Evolutionary conservation across 164 flowering plant species (phyloP), one percentile per base, ranked within the genome.

Genomic region (Magnolia sinica): DNA sequence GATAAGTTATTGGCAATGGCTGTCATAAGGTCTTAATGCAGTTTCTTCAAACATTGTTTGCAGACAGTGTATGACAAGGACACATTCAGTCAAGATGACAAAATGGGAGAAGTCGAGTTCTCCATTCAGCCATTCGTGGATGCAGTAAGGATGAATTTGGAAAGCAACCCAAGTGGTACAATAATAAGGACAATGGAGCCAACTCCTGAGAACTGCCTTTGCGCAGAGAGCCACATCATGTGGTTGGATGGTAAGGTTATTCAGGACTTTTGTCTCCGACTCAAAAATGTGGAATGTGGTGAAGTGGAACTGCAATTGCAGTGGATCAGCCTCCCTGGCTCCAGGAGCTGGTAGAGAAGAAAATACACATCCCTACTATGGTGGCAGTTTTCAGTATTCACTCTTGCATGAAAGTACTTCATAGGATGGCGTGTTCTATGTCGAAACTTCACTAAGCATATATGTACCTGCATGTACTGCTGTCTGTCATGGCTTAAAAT

Each of bases 61-160:
- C 91, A 93, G 98, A 11, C 31, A 22, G 96, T 93, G 9, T 93
- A 84, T 55, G 98, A 93, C 83, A 78, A 75, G 50, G 96, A 93
- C 77, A 85, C 79, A 20, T 91, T 93, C 84, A 82, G 76, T 61
- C 73, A 55, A 8, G 97, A 93, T 76, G 98, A 93, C 84, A 84
- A 80, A 77, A 93, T 93, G 96, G 97, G 98, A 16, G 92, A 89
- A 22, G 92, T 94, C 4, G 92, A 89, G 68, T 84, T 93, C 20
- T 87, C 87, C 67, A 85, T 93, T 31, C 67, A 72, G 20, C 81
- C 86, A 1, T 84, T 88, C 51, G 4, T 90, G 4, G 91, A 87
- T 68, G 92, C 87, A 2, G 77, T 86, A n/a, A 86, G 75, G 82
- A 80, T 87, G 90, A 72, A 66, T 1, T 70, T 86, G 49, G 81